phyloP scores from a whole-genome alignment of 1,139 yeast genomes.

The Sporopachydermia cereana region DNA sequence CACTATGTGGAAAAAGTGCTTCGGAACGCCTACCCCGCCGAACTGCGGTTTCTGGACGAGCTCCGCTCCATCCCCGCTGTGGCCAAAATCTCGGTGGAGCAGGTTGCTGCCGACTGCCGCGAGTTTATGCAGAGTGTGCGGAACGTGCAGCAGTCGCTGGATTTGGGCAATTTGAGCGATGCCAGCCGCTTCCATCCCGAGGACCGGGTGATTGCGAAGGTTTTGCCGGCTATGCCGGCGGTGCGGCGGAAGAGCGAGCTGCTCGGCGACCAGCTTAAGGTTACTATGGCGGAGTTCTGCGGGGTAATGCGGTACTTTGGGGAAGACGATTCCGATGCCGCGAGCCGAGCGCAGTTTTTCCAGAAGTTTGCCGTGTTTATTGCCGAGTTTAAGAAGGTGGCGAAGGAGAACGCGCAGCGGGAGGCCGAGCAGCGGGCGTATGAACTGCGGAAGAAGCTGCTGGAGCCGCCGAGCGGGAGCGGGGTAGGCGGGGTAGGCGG shows the following conservation, averaged over 20 bases:
- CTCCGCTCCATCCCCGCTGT: conserved; percentile 48
- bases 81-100: conserved; percentile 67
- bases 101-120: conserved; percentile 55
- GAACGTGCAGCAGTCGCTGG: conserved; percentile 44
- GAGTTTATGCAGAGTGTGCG: conserved; percentile 46
- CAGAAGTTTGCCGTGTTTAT: conserved; percentile 63
- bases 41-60: conserved; percentile 68
- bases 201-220: conserved; percentile 47
- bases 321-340: conserved; percentile 54
- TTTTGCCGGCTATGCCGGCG: conserved; percentile 39
- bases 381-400: conserved; percentile 64
- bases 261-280: conserved; percentile 43
- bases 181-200: conserved; percentile 59
- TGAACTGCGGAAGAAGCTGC: conserved; percentile 51
- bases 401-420: conserved; percentile 58
- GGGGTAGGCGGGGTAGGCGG: conserved; percentile 14
- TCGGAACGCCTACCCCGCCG: conserved; percentile 66
- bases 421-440: conserved; percentile 75
- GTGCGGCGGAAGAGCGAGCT: conserved; percentile 53
- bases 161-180: conserved; percentile 68
- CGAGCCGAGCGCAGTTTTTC: conserved; percentile 58
- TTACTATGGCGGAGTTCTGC: conserved; percentile 43
- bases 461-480: conserved; percentile 13
- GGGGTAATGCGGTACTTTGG: conserved; percentile 72
- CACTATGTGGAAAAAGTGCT: conserved; percentile 81